Conservation (phyloP, 441 rosid species). For the Croton laevigatus region DNA sequence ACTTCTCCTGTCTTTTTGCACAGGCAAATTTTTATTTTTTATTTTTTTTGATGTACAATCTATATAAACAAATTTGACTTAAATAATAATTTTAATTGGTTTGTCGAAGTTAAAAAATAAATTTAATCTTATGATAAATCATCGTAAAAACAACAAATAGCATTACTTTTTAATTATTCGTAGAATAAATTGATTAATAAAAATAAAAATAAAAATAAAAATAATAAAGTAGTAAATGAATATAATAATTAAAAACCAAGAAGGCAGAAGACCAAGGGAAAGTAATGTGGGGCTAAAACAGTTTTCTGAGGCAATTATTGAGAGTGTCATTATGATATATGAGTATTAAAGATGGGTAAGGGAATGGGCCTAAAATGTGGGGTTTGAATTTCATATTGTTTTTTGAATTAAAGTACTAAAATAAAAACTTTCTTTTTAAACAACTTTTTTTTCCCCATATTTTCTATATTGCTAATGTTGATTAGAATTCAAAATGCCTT, state of each 20-base stretch:
- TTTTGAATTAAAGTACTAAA: slow-evolving; percentile 18
- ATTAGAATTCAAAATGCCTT: slow-evolving; percentile 17
- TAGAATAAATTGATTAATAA: too few relatives aligned
- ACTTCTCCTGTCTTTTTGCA: too few relatives aligned
- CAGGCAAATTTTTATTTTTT: too few relatives aligned
- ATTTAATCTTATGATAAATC: too few relatives aligned
- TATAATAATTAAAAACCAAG: background rate
- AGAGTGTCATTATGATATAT: slow-evolving; percentile 13
- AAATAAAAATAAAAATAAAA: background rate
- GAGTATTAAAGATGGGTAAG: background rate
- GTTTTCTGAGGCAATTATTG: slow-evolving; percentile 34
- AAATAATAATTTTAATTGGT: too few relatives aligned
- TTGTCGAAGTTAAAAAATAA: too few relatives aligned
- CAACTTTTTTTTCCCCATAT: background rate
- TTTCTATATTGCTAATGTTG: background rate
- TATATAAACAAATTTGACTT: too few relatives aligned
- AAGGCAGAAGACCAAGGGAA: background rate
- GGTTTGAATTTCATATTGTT: slow-evolving; percentile 10
- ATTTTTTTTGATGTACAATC: too few relatives aligned
- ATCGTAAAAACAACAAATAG: too few relatives aligned
- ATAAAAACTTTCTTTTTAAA: background rate
- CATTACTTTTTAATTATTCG: too few relatives aligned
- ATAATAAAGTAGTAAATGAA: background rate
- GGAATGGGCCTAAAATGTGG: background rate
- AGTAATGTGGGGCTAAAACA: slow-evolving; percentile 22